Evolutionary conservation across 1,284 basidiomycete genomes (phyloP).

Genomic region (Agaricales sp.): DNA sequence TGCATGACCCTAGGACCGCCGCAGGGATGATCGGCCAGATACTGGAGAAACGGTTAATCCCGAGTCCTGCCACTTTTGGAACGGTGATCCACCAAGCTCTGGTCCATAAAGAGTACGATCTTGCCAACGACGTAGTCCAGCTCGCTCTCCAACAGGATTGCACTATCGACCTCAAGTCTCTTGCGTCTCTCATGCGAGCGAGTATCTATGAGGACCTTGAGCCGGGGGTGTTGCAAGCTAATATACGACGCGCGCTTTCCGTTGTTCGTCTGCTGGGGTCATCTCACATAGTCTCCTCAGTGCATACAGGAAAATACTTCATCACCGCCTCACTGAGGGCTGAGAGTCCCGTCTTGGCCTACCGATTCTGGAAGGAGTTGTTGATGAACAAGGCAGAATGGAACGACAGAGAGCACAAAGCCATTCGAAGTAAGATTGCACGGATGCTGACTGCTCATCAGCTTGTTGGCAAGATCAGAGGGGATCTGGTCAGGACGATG

Average conservation of each 20-base stretch:
- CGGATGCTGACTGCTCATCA: constrained; percentile 21
- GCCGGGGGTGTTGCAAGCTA: constrained; percentile 16
- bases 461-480: constrained; percentile 19
- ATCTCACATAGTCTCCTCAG: constrained; percentile 30
- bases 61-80: constrained; percentile 44
- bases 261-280: constrained; percentile 24
- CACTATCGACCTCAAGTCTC: constrained; percentile 34
- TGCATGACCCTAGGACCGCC: constrained; percentile 34
- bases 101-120: constrained; percentile 27
- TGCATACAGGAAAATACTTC: constrained; percentile 30
- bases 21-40: constrained; percentile 37
- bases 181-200: constrained; percentile 37
- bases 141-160: constrained; percentile 24
- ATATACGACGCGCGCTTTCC: constrained; percentile 7
- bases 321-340: constrained; percentile 18
- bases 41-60: constrained; percentile 31
- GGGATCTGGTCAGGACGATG: constrained; percentile 21
- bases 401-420: constrained; percentile 33
- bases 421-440: constrained; percentile 30
- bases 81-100: constrained; percentile 50
- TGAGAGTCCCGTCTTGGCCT: constrained; percentile 40
- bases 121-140: constrained; percentile 33
- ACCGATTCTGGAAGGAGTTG: constrained; percentile 45
- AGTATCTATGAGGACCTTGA: constrained; percentile 22
- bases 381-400: constrained; percentile 37